phyloP scores from a whole-genome alignment of 805 yeast species.

The Ogataea ramenticola region DNA sequence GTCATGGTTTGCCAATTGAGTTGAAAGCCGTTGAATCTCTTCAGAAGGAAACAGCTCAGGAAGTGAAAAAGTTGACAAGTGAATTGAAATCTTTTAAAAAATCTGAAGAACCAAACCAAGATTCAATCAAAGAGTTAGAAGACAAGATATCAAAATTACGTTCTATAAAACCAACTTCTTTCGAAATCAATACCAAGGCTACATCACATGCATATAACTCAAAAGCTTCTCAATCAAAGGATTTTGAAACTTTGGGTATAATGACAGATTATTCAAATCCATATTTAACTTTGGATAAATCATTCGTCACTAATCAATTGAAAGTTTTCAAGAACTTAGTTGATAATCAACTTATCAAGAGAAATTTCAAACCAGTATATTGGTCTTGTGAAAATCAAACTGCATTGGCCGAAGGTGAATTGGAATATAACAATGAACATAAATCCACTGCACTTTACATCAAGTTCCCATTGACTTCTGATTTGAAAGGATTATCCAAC shows the following conservation, averaged over 20 bases:
- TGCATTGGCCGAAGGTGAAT: constrained; percentile 93
- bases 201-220: constrained; percentile 61
- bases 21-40: constrained; percentile 61
- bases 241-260: constrained; percentile 66
- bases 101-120: neutral
- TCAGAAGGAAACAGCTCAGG: constrained; percentile 22
- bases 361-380: constrained; percentile 92
- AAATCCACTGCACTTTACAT: constrained; percentile 61
- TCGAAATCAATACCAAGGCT: constrained; percentile 63
- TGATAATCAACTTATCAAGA: constrained; percentile 57
- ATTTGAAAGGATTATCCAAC: constrained; percentile 1
- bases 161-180: constrained; percentile 23
- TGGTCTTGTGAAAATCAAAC: constrained; percentile 96
- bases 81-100: constrained; percentile 12
- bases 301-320: constrained; percentile 72
- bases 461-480: constrained; percentile 47
- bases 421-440: constrained; percentile 76
- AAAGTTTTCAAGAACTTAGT: constrained; percentile 60
- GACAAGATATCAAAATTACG: too few species aligned
- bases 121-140: too few species aligned
- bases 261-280: constrained; percentile 76
- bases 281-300: constrained; percentile 65
- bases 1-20: constrained; percentile 97
- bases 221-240: constrained; percentile 52
- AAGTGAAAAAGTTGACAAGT: constrained; percentile 23